phyloP scores from a whole-genome alignment of 192 early-diverging fungal species.

The Coemansia sp. region DNA sequence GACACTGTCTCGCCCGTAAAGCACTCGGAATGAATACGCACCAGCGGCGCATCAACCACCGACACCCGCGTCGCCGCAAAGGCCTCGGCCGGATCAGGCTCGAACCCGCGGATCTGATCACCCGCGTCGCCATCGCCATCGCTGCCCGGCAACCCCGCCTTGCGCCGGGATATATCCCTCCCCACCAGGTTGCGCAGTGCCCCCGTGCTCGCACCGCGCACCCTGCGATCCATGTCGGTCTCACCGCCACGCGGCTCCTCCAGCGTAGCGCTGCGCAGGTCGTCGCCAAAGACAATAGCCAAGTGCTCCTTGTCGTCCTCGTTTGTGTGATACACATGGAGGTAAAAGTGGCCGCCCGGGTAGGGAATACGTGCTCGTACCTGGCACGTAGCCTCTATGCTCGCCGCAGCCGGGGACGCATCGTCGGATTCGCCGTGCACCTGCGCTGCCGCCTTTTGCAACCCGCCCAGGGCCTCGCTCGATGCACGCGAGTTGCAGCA shows the following conservation, averaged over 20 bases:
- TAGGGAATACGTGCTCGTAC: slow-evolving; percentile 79
- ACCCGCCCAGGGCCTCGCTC: slow-evolving; percentile 1
- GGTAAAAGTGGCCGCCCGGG: slow-evolving; percentile 66
- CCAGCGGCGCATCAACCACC: slow-evolving; percentile 58
- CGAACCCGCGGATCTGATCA: slow-evolving; percentile 8
- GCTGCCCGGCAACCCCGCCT: not conserved
- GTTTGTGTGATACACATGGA: slow-evolving; percentile 81
- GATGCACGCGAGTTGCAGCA: slow-evolving; percentile 22
- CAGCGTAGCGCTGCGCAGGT: slow-evolving; percentile 62
- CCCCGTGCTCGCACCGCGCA: slow-evolving; percentile 71
- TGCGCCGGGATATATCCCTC: slow-evolving; percentile 24
- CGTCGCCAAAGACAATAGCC: slow-evolving; percentile 89
- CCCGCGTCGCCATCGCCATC: not conserved
- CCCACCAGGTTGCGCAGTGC: slow-evolving; percentile 43
- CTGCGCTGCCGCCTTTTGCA: not conserved
- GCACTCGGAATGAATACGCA: slow-evolving; percentile 94
- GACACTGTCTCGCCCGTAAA: slow-evolving; percentile 95
- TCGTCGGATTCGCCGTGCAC: too few relatives aligned
- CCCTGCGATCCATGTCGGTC: slow-evolving; percentile 68
- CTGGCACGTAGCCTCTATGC: slow-evolving; percentile 24
- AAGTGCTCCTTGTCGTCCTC: slow-evolving; percentile 88
- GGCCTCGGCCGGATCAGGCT: slow-evolving; percentile 22
- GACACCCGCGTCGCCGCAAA: slow-evolving; percentile 33
- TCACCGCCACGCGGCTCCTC: slow-evolving; percentile 64
- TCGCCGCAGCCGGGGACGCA: too few relatives aligned